Conservation (phyloP, 371 early-diverging fungal genomes). For the Rhizopus microsporus region DNA sequence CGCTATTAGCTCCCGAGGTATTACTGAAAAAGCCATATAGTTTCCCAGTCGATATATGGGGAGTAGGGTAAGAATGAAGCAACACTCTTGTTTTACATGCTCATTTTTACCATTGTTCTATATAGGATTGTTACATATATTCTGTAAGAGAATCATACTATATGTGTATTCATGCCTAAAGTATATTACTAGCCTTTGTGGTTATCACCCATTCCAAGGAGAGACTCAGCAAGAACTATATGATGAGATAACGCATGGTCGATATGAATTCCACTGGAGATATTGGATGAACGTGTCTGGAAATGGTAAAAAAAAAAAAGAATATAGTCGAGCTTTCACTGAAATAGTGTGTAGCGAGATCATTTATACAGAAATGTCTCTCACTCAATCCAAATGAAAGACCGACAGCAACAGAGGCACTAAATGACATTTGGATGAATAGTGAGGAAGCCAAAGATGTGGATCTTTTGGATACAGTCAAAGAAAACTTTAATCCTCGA, state of each 20-base stretch:
- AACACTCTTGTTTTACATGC: background rate
- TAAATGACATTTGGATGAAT: constrained; percentile 82
- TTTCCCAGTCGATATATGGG: constrained; percentile 86
- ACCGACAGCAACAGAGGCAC: constrained; percentile 78
- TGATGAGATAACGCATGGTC: constrained; percentile 60
- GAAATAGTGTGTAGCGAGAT: constrained; percentile 65
- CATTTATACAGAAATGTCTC: constrained; percentile 81
- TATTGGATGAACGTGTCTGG: constrained; percentile 78
- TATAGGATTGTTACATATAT: constrained; percentile 66
- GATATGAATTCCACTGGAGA: constrained; percentile 72
- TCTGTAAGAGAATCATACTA: constrained; percentile 39
- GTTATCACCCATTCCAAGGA: constrained; percentile 71
- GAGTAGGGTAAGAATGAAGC: constrained; percentile 47
- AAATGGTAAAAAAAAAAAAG: constrained; percentile 51
- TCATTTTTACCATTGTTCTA: background rate
- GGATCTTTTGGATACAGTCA: constrained; percentile 66
- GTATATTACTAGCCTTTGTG: constrained; percentile 50
- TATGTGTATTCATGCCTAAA: background rate
- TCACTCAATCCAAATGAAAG: constrained; percentile 69
- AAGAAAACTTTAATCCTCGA: constrained; percentile 53
- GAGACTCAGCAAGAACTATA: constrained; percentile 60
- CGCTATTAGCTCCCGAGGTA: constrained; percentile 77
- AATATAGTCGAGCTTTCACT: background rate
- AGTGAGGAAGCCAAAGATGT: constrained; percentile 45
- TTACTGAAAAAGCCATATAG: constrained; percentile 69